These are phyloP conservation scores for Aaosphaeria pasadenensis DNA, from an alignment of 2,329 filamentous ascomycete genomes.

Conservation along the genomic window DNA sequence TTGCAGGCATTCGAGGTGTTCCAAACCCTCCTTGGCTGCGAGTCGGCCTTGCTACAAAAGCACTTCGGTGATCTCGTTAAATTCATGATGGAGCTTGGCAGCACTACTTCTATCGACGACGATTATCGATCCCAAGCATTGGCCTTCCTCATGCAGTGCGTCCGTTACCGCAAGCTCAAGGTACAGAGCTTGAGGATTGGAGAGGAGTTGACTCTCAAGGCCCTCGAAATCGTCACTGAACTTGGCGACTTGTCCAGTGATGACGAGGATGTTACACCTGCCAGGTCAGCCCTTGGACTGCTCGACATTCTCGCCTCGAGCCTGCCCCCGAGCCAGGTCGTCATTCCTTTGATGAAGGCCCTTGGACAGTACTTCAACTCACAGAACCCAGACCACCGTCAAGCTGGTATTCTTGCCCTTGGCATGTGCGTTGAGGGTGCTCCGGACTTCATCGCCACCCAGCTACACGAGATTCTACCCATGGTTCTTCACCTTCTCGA, in stretches of 20 bases:
- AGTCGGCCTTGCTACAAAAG: constrained; percentile 75
- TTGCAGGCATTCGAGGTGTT: constrained; percentile 95
- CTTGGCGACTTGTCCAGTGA: constrained; percentile 69
- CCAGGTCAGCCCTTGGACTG: constrained; percentile 78
- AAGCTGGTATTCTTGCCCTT: constrained; percentile 86
- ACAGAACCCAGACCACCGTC: constrained; percentile 72
- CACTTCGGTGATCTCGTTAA: constrained; percentile 88
- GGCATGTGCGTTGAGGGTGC: constrained; percentile 95
- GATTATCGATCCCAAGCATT: constrained; percentile 87
- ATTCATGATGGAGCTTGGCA: constrained; percentile 88
- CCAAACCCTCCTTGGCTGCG: constrained; percentile 89
- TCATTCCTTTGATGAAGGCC: constrained; percentile 85
- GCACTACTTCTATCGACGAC: constrained; percentile 73
- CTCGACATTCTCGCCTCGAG: constrained; percentile 86
- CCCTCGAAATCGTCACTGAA: constrained; percentile 86
- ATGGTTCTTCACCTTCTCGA: constrained; percentile 78
- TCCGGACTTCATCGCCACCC: constrained; percentile 94
- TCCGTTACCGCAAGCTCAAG: constrained; percentile 92
- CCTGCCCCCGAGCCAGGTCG: constrained; percentile 88
- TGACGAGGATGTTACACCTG: constrained; percentile 82
- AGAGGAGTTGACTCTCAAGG: constrained; percentile 80
- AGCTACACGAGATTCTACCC: constrained; percentile 82
- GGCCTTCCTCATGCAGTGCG: constrained; percentile 88
- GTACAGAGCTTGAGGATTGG: constrained; percentile 87
- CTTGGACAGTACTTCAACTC: constrained; percentile 78